Base-by-base conservation (phyloP, 1,284 basidiomycete species). In the Ceratobasidium sp. region DNA sequence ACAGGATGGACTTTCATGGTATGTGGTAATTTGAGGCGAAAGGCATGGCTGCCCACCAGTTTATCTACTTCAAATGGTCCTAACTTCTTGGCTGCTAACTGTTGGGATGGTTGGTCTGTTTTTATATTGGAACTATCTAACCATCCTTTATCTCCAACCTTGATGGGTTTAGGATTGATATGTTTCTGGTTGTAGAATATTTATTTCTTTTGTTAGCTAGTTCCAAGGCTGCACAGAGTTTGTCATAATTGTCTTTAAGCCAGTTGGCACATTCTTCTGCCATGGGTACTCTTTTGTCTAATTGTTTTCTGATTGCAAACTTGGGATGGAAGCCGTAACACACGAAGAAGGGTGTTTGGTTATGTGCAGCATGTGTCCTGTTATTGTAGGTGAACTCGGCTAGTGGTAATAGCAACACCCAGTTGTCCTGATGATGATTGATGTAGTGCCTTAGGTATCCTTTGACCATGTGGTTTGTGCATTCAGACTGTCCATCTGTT, bases 401-500 rank as follows among this genome's bases (percentile, higher is more conserved):
- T 14, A 80, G 50, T 2, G 82, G 78, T 0, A 83, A 62, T 7
- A 74, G 70, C 0, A 74, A 35, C 12, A 12, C 33, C 82, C 81
- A 82, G 57, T 82, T 65, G 44, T 79, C 65, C 48, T 82, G 81
- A 2, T 71, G 20, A 48, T 81, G 79, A n/a, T n/a, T 6, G 65
- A 33, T 16, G 16, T 78, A 82, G 60, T 59, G 38, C 1, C 81
- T 78, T 3, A 82, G 70, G 48, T 79, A 80, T 7, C 79, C 79
- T 70, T 84, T 83, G 0, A 85, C 50, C 0, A 66, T 59, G 54
- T 84, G 81, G 71, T 85, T 85, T 7, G 82, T 79, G 0, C 79
- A 38, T 79, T 86, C 83, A 0, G 83, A 83, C 55, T 85, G 83
- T 0, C 85, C 83, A 69, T 86, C 82, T 0, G 83, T 82, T 60